Evolutionary conservation across 768 basidiomycete species (phyloP).

Genomic region (Termitomyces sp.): DNA sequence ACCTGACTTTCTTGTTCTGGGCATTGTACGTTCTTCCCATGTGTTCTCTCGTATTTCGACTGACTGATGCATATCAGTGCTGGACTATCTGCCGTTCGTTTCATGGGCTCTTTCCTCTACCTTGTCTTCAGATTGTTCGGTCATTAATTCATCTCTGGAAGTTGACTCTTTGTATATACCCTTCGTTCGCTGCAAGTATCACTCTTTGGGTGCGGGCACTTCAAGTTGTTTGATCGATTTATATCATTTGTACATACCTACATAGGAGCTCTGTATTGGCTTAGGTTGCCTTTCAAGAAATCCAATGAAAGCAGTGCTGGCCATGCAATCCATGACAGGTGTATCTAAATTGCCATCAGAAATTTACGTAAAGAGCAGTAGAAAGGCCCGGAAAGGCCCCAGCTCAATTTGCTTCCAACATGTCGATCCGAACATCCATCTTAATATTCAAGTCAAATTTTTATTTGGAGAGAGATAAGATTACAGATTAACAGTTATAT

Average conservation of each 20-base stretch:
- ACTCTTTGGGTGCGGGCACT: background rate
- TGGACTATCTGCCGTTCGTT: slow-evolving; percentile 77
- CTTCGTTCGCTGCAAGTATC: slow-evolving; percentile 4
- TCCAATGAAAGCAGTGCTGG: background rate
- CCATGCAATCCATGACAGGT: background rate
- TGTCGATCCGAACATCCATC: background rate
- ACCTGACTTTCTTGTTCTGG: slow-evolving; percentile 75
- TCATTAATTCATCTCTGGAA: slow-evolving; percentile 30
- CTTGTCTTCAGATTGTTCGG: slow-evolving; percentile 75
- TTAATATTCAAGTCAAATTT: background rate
- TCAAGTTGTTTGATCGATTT: background rate
- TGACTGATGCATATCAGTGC: slow-evolving; percentile 43
- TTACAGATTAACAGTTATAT: slow-evolving; percentile 3
- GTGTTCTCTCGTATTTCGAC: background rate
- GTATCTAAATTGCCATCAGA: too few species aligned
- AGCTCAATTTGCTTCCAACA: background rate
- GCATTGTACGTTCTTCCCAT: slow-evolving; percentile 26
- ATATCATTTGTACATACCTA: background rate
- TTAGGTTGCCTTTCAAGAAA: background rate
- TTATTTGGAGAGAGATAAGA: background rate
- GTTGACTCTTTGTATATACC: background rate
- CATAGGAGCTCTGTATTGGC: background rate
- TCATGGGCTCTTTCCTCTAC: slow-evolving; percentile 76
- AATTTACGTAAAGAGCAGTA: background rate
- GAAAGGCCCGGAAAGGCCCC: too few species aligned